Evolutionary conservation across 768 basidiomycete genomes (phyloP), one percentile per base, ranked within the genome.

Genomic region (Calvatia gigantea): DNA sequence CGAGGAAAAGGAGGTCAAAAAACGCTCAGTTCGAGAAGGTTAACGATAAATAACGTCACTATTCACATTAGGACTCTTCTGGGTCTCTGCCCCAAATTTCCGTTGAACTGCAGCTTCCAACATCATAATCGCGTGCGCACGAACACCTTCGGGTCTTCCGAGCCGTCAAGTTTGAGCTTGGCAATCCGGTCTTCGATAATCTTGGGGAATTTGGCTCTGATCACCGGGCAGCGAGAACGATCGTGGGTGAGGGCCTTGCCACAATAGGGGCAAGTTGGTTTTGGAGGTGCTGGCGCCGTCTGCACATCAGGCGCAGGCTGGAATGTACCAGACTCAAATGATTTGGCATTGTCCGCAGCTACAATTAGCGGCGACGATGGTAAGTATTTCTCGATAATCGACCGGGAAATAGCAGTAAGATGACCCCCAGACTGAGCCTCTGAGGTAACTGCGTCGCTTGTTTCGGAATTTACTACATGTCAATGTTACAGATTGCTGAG

Each of bases 221-320:
- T 70, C 21, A 75, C 64, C 4, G 80, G 80, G 63, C 85, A 86
- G 41, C 65, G 65, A 47, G 72, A 71, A n/a, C 75, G 77, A 50
- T 73, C 67, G 58, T 86, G 85, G 35, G 71, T 69, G 6, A 79
- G 75, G 3, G 60, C 58, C 42, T 65, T 65, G 17, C 69, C 66
- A 65, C 84, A 86, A 19, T 82, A 67, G 37, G 76, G 76, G 57
- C 84, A 56, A 17, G 39, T 56, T 23, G 38, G 38, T 6, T 32
- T 28, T n/a, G 17, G 3, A 12, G 28, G 6, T 6, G 23, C 29
- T 12, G 17, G 31, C n/a, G 14, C 3, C 4, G 17, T 31, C 23
- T 32, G 51, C 4, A 28, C 11, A 31, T 14, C 15, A 33, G 54
- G 48, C n/a, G 19, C 27, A 8, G 41, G 12, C 52, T 46, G 14